Evolutionary conservation across 306 rosid genomes (phyloP), one percentile per base, ranked within the genome.

Genomic region (Dalbergia cochinchinensis): DNA sequence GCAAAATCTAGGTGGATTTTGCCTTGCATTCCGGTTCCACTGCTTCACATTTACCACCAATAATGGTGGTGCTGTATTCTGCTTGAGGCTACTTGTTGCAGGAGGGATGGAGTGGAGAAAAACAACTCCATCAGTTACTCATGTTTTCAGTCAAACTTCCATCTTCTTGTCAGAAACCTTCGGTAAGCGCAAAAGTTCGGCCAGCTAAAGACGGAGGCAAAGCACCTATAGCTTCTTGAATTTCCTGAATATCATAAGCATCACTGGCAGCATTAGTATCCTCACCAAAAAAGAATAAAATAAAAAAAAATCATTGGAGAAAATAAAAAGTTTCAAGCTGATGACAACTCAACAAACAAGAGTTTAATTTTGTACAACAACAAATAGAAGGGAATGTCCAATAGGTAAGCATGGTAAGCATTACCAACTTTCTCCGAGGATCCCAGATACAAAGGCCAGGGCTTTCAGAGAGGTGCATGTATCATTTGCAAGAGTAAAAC

Each of bases 161-260:
- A 26, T 26, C 80, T 61, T 35, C 42, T 76, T 44, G 58, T 90
- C 80, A 94, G 79, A 94, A 88, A 61, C 97, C 98, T 83, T 93
- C 96, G 0, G 96, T 91, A 60, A 93, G 96, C 0, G 97, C 97
- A 68, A 65, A 85, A 74, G 89, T 89, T 75, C 97, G 92, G 20
- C 96, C 94, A 2, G 91, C 89, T 70, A 94, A 89, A 26, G 92
- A 77, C 1, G 91, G 76, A 39, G 94, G 97, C 80, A 93, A 48
- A 2, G 84, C 83, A 4, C 80, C 63, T 20, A 93, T 73, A 66
- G 99, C 97, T 86, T 90, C 73, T 78, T 93, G 77, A 85, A 95
- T 95, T 88, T 95, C 97, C 99, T 95, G 86, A 79, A 73, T 31
- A 84, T 66, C 71, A 66, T 9, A 53, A 76, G 48, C 34, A 33